phyloP scores from a whole-genome alignment of 1,284 basidiomycete species.

The Cutaneotrichosporon cavernicola region DNA sequence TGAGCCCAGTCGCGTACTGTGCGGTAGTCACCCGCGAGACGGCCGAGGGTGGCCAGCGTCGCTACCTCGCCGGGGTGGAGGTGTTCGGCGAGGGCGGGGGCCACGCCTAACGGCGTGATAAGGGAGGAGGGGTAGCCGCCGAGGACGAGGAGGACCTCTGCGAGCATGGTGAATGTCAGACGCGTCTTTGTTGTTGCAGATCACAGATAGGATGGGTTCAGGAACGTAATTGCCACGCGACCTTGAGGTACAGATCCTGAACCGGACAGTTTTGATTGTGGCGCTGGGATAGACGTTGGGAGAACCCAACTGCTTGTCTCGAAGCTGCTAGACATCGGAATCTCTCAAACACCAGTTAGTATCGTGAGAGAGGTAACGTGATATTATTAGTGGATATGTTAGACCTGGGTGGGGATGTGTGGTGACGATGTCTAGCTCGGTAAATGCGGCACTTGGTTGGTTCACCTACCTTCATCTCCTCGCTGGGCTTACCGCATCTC shows the following conservation, averaged over 20 bases:
- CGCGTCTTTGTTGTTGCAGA: conserved; percentile 9
- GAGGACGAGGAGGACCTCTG: conserved; percentile 77
- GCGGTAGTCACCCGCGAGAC: conserved; percentile 69
- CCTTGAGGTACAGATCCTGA: not conserved
- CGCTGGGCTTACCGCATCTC: too few relatives aligned
- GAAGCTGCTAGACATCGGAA: not conserved
- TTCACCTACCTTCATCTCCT: too few relatives aligned
- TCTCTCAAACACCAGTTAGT: not conserved
- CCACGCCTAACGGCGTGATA: conserved; percentile 58
- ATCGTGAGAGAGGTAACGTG: too few relatives aligned
- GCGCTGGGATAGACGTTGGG: not conserved
- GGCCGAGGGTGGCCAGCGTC: conserved; percentile 69
- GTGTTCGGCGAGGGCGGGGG: conserved; percentile 66
- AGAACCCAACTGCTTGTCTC: not conserved
- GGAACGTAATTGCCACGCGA: not conserved
- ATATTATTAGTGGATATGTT: too few relatives aligned
- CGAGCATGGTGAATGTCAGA: conserved; percentile 62
- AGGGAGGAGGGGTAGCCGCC: conserved; percentile 79
- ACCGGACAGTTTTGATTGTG: not conserved
- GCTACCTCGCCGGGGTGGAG: conserved; percentile 83
- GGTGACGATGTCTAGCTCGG: too few relatives aligned
- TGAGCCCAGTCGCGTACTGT: conserved; percentile 60
- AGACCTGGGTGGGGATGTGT: too few relatives aligned
- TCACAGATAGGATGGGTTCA: not conserved
- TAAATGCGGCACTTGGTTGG: too few relatives aligned